Evolutionary conservation across 768 basidiomycete genomes (phyloP), one percentile per base, ranked within the genome.

Genomic region (Boletus patriciae): DNA sequence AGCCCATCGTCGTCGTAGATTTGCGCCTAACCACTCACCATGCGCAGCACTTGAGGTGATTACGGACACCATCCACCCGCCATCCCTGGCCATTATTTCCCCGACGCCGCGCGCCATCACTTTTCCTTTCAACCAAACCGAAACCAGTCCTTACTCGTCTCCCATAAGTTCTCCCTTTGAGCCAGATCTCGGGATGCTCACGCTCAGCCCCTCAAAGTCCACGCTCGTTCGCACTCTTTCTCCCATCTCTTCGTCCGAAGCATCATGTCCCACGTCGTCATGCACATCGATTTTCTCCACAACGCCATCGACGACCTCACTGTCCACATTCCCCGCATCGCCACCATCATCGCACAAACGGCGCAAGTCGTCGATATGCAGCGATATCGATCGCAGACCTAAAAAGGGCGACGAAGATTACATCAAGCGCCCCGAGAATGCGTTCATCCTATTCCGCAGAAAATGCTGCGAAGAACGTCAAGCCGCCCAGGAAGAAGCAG

Each of bases 361-460:
- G 49, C 78, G 82, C 69, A 84, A 82, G 52, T 77, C 78, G 44
- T 78, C 75, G 50, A 73, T 74, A 65, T 78, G 70, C 66, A 77
- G 77, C 70, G 74, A 70, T 51, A 64, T 74, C 65, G 84, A 85
- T 58, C 82, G 82, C 61, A 63, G 73, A 54, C 73, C 79, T 10
- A 78, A 76, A 70, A 79, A 86, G 76, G 88, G 89, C 63, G 88
- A 90, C 72, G 87, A 87, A 47, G 87, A 88, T 71, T 91, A 91
- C 67, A 84, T 91, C 76, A 90, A 90, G 72, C 84, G 89, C 42
- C 89, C 88, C 2, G 87, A 89, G 74, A 90, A 91, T 66, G 89
- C 89, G 9, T 91, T 91, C 77, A 91, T 91, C 69, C 80, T 91
- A 53, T 91, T 91, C 81, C 83, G 89, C 52, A 81, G 88, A 63